Evolutionary conservation across 2,329 filamentous ascomycete genomes (phyloP).

Genomic region (Anisogramma anomala): DNA sequence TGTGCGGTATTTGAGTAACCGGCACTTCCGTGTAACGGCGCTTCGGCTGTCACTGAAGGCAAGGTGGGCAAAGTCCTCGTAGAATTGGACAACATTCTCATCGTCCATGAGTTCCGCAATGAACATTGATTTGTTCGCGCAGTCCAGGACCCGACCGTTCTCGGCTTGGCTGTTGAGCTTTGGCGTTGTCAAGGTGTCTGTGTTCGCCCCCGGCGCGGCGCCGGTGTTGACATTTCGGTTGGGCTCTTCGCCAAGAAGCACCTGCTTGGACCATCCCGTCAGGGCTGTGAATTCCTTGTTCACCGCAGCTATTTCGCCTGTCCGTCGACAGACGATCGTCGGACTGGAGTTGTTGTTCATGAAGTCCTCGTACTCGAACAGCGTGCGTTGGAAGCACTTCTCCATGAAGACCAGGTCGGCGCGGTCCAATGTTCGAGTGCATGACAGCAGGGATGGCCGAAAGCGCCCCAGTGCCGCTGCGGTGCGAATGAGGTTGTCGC

Average conservation of each 20-base stretch:
- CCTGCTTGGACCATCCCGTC: conserved; percentile 86
- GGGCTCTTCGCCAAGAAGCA: conserved; percentile 74
- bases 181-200: conserved; percentile 39
- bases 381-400: conserved; percentile 84
- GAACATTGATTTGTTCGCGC: conserved; percentile 66
- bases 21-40: conserved; percentile 71
- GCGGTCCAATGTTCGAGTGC: conserved; percentile 74
- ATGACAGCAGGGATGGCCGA: conserved; percentile 84
- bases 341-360: conserved; percentile 81
- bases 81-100: conserved; percentile 85
- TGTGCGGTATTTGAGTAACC: conserved; percentile 80
- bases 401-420: conserved; percentile 96
- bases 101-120: conserved; percentile 88
- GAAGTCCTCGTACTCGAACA: conserved; percentile 89
- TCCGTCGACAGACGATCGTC: conserved; percentile 81
- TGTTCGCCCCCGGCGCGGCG: conserved; percentile 31
- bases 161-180: conserved; percentile 30
- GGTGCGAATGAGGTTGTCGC: conserved; percentile 65
- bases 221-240: conserved; percentile 80
- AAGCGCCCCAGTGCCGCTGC: conserved; percentile 82
- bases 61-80: conserved; percentile 86
- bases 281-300: conserved; percentile 96
- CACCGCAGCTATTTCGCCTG: conserved; percentile 86
- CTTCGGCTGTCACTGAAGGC: conserved; percentile 87
- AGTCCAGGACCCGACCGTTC: conserved; percentile 28